These are phyloP conservation scores for Nicotiana attenuata DNA, from an alignment of 257 asterid species.

Conservation along the genomic window DNA sequence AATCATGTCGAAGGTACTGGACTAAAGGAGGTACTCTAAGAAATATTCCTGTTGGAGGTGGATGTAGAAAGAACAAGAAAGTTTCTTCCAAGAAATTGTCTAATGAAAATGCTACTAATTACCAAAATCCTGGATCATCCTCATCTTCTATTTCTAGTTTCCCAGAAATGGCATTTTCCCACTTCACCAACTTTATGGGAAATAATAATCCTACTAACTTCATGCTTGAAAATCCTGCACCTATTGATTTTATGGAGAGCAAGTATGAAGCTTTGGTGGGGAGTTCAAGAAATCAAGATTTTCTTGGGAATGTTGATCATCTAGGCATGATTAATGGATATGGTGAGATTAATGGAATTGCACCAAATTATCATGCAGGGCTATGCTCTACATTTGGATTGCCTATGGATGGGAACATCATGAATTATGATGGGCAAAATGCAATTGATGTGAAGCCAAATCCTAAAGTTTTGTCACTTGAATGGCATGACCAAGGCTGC, in stretches of 20 bases:
- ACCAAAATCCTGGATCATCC: conserved; percentile 14
- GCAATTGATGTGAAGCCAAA: conserved; percentile 48
- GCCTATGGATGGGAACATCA: conserved; percentile 15
- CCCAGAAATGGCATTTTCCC: conserved; percentile 37
- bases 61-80: conserved; percentile 82
- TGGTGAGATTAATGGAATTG: conserved; percentile 12
- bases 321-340: conserved; percentile 17
- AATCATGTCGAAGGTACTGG: conserved; percentile 93
- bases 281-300: conserved; percentile 24
- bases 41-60: conserved; percentile 95
- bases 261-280: conserved; percentile 42
- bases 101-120: background rate
- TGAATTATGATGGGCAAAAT: conserved; percentile 4
- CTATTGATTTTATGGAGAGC: conserved; percentile 58
- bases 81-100: conserved; percentile 41
- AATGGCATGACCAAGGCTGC: conserved; percentile 67
- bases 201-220: background rate
- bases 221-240: conserved; percentile 39
- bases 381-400: conserved; percentile 40
- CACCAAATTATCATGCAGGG: conserved; percentile 19
- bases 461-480: conserved; percentile 52
- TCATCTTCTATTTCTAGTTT: conserved; percentile 22
- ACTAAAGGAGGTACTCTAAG: conserved; percentile 93
- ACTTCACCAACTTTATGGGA: conserved; percentile 14
- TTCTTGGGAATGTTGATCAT: conserved; percentile 22